Conservation (phyloP, 257 asterid species). For the Paraleonurus japonicus region DNA sequence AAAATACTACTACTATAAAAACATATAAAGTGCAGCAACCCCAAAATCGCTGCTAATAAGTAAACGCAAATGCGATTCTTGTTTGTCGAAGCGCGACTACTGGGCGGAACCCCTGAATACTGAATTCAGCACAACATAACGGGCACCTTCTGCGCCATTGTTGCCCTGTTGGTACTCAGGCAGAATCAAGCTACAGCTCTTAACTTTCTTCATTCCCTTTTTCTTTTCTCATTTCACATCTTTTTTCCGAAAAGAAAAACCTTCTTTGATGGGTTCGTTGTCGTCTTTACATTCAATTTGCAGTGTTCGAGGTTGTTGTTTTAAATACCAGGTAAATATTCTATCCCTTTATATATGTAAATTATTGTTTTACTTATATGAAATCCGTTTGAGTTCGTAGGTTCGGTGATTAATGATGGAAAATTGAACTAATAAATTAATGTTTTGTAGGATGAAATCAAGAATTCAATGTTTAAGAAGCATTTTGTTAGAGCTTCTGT, state of each 20-base stretch:
- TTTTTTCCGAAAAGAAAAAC: not conserved
- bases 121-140: not conserved
- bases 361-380: not conserved
- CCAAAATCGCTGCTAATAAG: not conserved
- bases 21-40: too few species aligned
- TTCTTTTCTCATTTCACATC: not conserved
- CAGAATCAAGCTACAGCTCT: not conserved
- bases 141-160: not conserved
- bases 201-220: not conserved
- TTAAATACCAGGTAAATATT: slow-evolving; percentile 21
- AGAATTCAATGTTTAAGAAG: slow-evolving; percentile 29
- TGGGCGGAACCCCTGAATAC: not conserved
- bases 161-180: not conserved
- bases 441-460: slow-evolving; percentile 43
- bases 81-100: not conserved
- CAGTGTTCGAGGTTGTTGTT: slow-evolving; percentile 8
- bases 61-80: not conserved
- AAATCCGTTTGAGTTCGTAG: not conserved
- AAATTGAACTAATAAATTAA: not conserved
- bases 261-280: slow-evolving; percentile 16
- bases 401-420: not conserved
- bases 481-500: slow-evolving; percentile 49
- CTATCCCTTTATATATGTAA: not conserved
- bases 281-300: slow-evolving; percentile 25
- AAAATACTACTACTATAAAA: too few species aligned